Percentiles rank a stretch among this genome's conserved stretches.
Evolutionary conservation across 495 filamentous ascomycete species (phyloP).

Genomic region (Hypoxylon subgilvum): DNA sequence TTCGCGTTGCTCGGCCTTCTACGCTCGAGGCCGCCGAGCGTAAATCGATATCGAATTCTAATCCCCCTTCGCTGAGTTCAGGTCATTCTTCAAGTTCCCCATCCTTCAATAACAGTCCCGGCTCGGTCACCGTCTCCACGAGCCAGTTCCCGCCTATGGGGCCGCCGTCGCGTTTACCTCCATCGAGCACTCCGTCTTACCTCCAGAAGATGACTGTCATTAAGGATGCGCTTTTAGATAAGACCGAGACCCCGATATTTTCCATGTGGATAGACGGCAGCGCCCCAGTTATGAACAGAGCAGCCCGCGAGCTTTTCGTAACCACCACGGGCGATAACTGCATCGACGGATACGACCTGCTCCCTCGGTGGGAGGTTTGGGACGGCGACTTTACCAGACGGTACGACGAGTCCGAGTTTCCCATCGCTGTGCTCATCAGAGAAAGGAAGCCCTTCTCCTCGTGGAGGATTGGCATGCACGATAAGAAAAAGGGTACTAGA

Average conservation of each 20-base stretch:
- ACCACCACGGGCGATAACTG: constrained; percentile 47
- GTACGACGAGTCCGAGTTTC: constrained; percentile 62
- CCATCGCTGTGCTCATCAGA: constrained; percentile 62
- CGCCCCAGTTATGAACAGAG: constrained; percentile 68
- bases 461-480: constrained; percentile 64
- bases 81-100: constrained; percentile 48
- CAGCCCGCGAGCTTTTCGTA: constrained; percentile 60
- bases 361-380: constrained; percentile 61
- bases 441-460: constrained; percentile 61
- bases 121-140: constrained; percentile 48
- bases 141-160: constrained; percentile 64
- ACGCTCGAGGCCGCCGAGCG: constrained; percentile 46
- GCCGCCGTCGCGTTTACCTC: constrained; percentile 57
- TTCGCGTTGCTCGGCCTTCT: constrained; percentile 40
- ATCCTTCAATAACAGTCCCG: constrained; percentile 48
- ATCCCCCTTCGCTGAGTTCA: constrained; percentile 53
- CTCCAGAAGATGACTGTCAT: constrained; percentile 69
- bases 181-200: constrained; percentile 60
- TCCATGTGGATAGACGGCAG: constrained; percentile 76
- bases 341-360: constrained; percentile 58
- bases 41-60: constrained; percentile 43
- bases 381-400: constrained; percentile 66
- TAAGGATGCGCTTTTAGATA: constrained; percentile 74
- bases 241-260: constrained; percentile 68
- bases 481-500: constrained; percentile 50